Conservation (phyloP, 164 flowering plant species). For the Magnolia kwangsiensis region DNA sequence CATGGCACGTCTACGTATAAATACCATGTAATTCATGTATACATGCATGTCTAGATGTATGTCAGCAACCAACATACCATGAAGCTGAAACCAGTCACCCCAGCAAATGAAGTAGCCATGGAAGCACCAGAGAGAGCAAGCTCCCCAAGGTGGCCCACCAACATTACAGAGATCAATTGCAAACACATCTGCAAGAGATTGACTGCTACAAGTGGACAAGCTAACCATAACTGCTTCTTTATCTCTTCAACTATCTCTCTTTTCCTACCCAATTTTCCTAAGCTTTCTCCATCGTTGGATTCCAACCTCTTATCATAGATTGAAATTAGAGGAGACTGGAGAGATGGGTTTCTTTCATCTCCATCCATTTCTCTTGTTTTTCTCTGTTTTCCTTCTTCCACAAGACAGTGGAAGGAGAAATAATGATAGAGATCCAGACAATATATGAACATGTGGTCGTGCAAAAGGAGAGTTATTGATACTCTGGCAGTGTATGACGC, state of each 20-base stretch:
- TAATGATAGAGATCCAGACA: too few relatives aligned
- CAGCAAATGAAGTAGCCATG: constrained; percentile 69
- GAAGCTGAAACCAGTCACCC: constrained; percentile 70
- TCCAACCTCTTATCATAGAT: not conserved
- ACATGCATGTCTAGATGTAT: not conserved
- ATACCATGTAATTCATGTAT: not conserved
- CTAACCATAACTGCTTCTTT: constrained; percentile 59
- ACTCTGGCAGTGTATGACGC: too few relatives aligned
- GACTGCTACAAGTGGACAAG: constrained; percentile 55
- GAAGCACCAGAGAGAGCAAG: constrained; percentile 69
- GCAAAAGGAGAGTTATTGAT: too few relatives aligned
- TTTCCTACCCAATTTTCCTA: not conserved
- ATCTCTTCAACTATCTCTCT: constrained; percentile 39
- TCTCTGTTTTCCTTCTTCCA: not conserved
- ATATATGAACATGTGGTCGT: too few relatives aligned
- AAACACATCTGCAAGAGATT: constrained; percentile 37
- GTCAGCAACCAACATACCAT: constrained; percentile 35
- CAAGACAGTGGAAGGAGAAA: not conserved
- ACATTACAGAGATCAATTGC: constrained; percentile 65
- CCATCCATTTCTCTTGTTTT: not conserved
- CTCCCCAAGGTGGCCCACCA: constrained; percentile 77
- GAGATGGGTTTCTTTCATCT: constrained; percentile 5
- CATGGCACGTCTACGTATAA: not conserved
- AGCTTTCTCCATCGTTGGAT: not conserved
- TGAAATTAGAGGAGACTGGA: constrained; percentile 1